Evolutionary conservation across 148 eudicot genomes (phyloP).

Genomic region (Amaranthus cruentus): DNA sequence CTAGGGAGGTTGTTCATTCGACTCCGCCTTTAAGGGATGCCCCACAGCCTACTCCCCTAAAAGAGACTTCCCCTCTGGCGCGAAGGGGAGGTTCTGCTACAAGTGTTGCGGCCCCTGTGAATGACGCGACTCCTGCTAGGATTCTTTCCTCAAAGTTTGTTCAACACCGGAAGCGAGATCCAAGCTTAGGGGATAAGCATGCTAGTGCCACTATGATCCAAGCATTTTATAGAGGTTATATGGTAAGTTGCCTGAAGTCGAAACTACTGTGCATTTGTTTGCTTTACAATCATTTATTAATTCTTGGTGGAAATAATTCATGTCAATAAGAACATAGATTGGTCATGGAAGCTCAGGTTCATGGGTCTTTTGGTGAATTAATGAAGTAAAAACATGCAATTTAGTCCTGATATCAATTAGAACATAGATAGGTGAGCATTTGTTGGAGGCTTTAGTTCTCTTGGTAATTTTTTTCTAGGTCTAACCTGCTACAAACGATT

Average conservation of each 20-base stretch:
- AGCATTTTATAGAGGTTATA: slow-evolving; percentile 73
- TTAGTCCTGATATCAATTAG: neutral
- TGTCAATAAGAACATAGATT: neutral
- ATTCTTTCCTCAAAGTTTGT: slow-evolving; percentile 33
- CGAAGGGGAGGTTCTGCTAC: slow-evolving; percentile 29
- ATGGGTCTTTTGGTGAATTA: neutral
- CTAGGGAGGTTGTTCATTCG: slow-evolving; percentile 25
- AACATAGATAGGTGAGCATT: neutral
- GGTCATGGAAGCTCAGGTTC: no score
- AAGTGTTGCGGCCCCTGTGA: slow-evolving; percentile 16
- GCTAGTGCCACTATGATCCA: slow-evolving; percentile 79
- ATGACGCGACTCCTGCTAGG: slow-evolving; percentile 32
- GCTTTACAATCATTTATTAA: neutral
- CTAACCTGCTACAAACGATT: neutral
- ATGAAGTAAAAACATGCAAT: neutral
- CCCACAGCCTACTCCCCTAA: slow-evolving; percentile 10
- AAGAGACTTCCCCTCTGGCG: slow-evolving; percentile 24
- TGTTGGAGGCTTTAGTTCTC: neutral
- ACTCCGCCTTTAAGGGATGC: slow-evolving; percentile 3
- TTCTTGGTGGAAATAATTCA: neutral
- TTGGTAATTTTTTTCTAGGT: neutral
- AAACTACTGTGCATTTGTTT: neutral
- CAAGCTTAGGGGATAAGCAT: slow-evolving; percentile 51
- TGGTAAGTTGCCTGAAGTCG: slow-evolving; percentile 36
- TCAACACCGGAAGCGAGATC: slow-evolving; percentile 55